Evolutionary conservation across 345 rosid species (phyloP), one percentile per base, ranked within the genome.

Genomic region (Murraya paniculata): DNA sequence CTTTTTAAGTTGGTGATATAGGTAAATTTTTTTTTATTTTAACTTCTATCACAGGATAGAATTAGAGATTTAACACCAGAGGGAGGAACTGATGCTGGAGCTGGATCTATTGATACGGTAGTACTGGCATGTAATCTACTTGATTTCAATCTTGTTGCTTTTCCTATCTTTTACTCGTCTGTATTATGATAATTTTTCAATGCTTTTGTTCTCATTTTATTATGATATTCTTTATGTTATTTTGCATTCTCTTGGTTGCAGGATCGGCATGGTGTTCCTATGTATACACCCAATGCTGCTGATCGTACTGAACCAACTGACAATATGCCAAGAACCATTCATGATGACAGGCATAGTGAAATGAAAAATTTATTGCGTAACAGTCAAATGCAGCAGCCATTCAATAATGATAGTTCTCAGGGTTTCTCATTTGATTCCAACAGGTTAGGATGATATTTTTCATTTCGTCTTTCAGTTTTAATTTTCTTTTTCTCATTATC

Each of bases 11-110:
- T 5, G 6, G 30, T 45, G 65, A 60, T 60, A 30, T 62, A 21
- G 21, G 8, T 25, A 38, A 69, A 48, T 56, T 75, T 72, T 35
- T 77, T 38, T 7, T 41, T 41, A 10, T 9, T 41, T 36, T 36
- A 41, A 74, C 31, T 50, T 72, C 19, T 61, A 50, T 77, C 68
- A 69, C 94, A 93, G 97, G 95, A 93, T 87, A 91, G 87, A 84
- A 88, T 91, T 73, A 83, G 89, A 82, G 94, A 88, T 71, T 50
- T 87, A 64, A 82, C 85, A 45, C 77, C 87, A 58, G 56, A 64
- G 35, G 81, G 41, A 58, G 93, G 84, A 83, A 71, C 79, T 81
- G 82, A 78, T 73, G 68, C 74, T 36, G 88, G 85, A 77, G 82
- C 78, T 70, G 84, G 72, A 68, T 85, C 82, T 31, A 81, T 80